A percentile compares a stretch with the other conserved stretches of the same genome.
Evolutionary conservation across 2,329 filamentous ascomycete genomes (phyloP).

Genomic region (Neonectria coccinea): DNA sequence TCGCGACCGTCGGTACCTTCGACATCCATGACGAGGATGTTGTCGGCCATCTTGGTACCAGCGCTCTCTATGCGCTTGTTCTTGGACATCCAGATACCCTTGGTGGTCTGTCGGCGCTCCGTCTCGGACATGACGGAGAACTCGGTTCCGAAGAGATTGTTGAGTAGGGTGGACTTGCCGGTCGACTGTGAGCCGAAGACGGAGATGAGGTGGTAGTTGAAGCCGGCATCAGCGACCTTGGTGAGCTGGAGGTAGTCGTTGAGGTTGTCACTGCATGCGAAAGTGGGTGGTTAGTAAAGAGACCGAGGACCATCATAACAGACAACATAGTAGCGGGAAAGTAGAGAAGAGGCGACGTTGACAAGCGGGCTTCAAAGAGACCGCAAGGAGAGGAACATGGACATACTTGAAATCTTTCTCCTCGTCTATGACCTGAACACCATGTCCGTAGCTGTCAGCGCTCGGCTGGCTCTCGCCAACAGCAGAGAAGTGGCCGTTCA

Average conservation of each 20-base stretch:
- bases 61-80: constrained; percentile 77
- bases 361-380: not conserved
- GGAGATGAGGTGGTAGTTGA: constrained; percentile 99
- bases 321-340: constrained; percentile 25
- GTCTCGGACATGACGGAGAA: constrained; percentile 98
- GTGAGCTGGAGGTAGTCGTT: constrained; percentile 84
- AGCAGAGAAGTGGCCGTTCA: constrained; percentile 86
- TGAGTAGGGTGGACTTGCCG: constrained; percentile 96
- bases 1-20: constrained; percentile 97
- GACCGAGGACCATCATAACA: constrained; percentile 17
- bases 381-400: constrained; percentile 17
- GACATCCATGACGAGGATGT: constrained; percentile 99
- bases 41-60: constrained; percentile 83
- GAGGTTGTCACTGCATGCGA: constrained; percentile 72
- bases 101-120: constrained; percentile 95
- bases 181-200: constrained; percentile 99
- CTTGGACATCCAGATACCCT: constrained; percentile 99
- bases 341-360: constrained; percentile 11
- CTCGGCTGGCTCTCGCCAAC: constrained; percentile 74
- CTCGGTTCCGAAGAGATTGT: constrained; percentile 93
- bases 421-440: constrained; percentile 92
- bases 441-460: constrained; percentile 83
- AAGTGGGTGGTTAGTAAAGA: constrained; percentile 22
- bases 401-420: constrained; percentile 97
- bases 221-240: constrained; percentile 86